Evolutionary conservation across 2,329 filamentous ascomycete genomes (phyloP).

Genomic region (Ophiostoma populinum): DNA sequence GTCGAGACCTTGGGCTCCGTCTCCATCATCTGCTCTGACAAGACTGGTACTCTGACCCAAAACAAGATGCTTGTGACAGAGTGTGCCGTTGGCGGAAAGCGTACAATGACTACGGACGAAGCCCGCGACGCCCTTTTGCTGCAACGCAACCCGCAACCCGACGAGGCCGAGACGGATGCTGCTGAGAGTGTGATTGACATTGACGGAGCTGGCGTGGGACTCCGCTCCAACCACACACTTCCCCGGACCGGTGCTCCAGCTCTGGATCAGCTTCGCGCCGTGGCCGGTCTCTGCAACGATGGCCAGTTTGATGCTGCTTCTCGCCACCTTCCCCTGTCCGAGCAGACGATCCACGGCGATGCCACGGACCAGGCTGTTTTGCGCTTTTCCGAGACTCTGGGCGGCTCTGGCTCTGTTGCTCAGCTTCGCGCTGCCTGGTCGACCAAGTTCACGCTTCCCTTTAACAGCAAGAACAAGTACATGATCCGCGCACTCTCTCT

Average conservation of each 20-base stretch:
- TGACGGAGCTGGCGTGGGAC: conserved; percentile 9
- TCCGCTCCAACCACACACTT: conserved; percentile 15
- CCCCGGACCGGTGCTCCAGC: conserved; percentile 13
- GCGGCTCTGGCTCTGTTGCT: conserved; percentile 26
- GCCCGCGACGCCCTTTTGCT: conserved; percentile 25
- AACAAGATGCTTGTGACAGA: conserved; percentile 61
- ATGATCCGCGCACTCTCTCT: conserved; percentile 49
- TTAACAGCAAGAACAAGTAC: conserved; percentile 74
- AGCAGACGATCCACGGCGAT: conserved; percentile 54
- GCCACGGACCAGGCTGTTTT: conserved; percentile 62
- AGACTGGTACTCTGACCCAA: conserved; percentile 55
- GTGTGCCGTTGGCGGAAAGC: conserved; percentile 40
- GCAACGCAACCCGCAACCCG: conserved; percentile 10
- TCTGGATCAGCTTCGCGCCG: conserved; percentile 39
- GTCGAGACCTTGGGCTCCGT: conserved; percentile 61
- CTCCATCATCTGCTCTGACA: conserved; percentile 59
- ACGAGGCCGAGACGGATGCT: neutral
- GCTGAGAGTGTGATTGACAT: conserved; percentile 3
- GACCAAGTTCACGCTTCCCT: conserved; percentile 49
- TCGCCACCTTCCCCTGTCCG: conserved; percentile 35
- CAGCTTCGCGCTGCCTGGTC: conserved; percentile 46
- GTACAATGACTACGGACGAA: conserved; percentile 31
- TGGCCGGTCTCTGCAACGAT: conserved; percentile 55
- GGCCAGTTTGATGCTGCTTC: conserved; percentile 57
- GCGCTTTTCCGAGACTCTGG: conserved; percentile 50